Evolutionary conservation across 2,329 filamentous ascomycete genomes (phyloP).

Genomic region (Fusarium sp.): DNA sequence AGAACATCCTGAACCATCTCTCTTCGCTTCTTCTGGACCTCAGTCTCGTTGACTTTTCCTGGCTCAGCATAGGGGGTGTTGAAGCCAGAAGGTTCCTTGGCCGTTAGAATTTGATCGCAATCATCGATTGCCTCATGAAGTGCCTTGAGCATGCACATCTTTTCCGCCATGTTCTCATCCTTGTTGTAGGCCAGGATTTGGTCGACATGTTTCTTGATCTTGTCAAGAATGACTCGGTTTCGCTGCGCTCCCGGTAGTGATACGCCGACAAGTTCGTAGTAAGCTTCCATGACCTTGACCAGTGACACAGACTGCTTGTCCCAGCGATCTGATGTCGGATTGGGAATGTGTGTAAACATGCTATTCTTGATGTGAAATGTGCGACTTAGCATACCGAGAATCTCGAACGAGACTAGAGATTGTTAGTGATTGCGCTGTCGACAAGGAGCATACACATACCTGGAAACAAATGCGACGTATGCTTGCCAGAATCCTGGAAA

Average conservation of each 20-base stretch:
- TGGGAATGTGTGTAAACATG: slow-evolving; percentile 66
- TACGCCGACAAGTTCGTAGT: slow-evolving; percentile 47
- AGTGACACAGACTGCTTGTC: slow-evolving; percentile 62
- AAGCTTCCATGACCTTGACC: slow-evolving; percentile 57
- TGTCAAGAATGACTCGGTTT: slow-evolving; percentile 42
- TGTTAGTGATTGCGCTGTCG: slow-evolving; percentile 20
- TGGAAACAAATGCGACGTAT: slow-evolving; percentile 64
- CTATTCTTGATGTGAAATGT: slow-evolving; percentile 63
- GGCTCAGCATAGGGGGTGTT: slow-evolving; percentile 24
- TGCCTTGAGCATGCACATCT: slow-evolving; percentile 53
- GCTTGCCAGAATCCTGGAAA: slow-evolving; percentile 55
- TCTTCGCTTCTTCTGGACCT: slow-evolving; percentile 47
- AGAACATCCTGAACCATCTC: slow-evolving; percentile 60
- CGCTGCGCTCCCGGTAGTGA: slow-evolving; percentile 32
- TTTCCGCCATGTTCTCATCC: slow-evolving; percentile 41
- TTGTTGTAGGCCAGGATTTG: slow-evolving; percentile 43
- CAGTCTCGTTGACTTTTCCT: slow-evolving; percentile 15
- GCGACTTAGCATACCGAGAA: slow-evolving; percentile 68
- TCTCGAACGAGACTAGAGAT: slow-evolving; percentile 65
- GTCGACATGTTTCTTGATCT: slow-evolving; percentile 46
- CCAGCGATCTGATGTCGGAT: slow-evolving; percentile 68
- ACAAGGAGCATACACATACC: slow-evolving; percentile 49
- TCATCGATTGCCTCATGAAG: slow-evolving; percentile 58
- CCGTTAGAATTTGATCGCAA: slow-evolving; percentile 59
- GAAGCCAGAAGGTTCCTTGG: slow-evolving; percentile 40